Evolutionary conservation across 805 yeast genomes (phyloP).

Genomic region (Pichia kluyveri): DNA sequence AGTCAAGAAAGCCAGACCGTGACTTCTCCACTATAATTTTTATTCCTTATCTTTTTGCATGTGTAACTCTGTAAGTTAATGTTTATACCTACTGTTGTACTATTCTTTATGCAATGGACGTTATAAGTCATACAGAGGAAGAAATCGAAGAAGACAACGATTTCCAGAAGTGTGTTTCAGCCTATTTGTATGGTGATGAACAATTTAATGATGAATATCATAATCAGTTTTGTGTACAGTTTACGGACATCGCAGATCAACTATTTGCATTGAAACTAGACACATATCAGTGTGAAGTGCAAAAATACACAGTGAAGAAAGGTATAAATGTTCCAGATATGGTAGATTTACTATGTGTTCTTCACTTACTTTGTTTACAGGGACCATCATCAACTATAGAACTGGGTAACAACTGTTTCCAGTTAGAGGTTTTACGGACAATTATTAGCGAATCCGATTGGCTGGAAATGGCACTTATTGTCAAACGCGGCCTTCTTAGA

Average conservation of each 20-base stretch:
- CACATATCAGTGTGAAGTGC: not conserved
- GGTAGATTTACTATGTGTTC: not conserved
- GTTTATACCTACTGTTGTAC: not conserved
- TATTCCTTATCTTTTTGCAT: no score
- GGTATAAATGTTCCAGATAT: not conserved
- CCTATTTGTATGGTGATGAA: not conserved
- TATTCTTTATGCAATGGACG: no score
- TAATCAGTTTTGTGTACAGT: no score
- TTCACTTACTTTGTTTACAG: not conserved
- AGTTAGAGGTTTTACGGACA: not conserved
- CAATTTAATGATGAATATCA: not conserved
- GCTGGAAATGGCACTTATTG: not conserved
- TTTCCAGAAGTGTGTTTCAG: not conserved
- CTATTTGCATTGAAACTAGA: not conserved
- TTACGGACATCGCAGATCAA: not conserved
- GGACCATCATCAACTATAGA: not conserved
- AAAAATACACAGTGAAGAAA: not conserved
- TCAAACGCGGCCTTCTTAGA: constrained; percentile 1
- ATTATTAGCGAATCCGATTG: not conserved
- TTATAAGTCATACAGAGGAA: not conserved
- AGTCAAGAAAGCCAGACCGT: not conserved
- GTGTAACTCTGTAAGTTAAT: no score
- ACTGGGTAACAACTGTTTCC: not conserved
- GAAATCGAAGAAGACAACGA: not conserved
- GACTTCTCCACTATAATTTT: no score